Percentiles rank a stretch among this genome's conserved stretches.
These are phyloP conservation scores for Psilocybe azurescens DNA, from an alignment of 768 basidiomycete species.

Conservation along the genomic window DNA sequence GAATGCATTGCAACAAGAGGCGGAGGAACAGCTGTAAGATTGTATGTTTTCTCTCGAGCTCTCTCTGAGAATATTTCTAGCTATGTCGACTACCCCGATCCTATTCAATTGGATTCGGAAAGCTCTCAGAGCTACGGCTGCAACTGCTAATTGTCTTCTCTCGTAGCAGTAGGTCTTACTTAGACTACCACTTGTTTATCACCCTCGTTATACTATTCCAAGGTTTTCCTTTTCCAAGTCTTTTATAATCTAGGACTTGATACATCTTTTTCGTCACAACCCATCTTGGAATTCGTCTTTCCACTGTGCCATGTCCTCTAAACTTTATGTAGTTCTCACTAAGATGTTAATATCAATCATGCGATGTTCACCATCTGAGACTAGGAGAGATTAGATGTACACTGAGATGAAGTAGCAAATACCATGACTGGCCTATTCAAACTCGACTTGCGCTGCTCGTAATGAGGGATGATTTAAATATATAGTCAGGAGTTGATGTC, in stretches of 20 bases:
- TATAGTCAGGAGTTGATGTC: no score
- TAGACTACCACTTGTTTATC: constrained; percentile 8
- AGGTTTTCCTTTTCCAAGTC: constrained; percentile 4
- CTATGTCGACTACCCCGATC: constrained; percentile 98
- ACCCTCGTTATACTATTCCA: constrained; percentile 13
- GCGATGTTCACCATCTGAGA: background rate
- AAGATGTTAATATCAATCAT: background rate
- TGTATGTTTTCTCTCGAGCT: constrained; percentile 13
- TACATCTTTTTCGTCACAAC: constrained; percentile 10
- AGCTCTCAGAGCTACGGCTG: constrained; percentile 91
- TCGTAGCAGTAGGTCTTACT: constrained; percentile 6
- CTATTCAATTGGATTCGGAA: constrained; percentile 95
- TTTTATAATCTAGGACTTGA: constrained; percentile 18
- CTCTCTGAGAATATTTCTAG: constrained; percentile 46
- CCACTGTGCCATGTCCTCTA: constrained; percentile 3
- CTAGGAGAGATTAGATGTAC: no score
- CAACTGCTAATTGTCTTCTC: constrained; percentile 66
- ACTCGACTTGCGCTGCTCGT: no score
- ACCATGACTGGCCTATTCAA: no score
- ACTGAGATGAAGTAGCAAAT: no score
- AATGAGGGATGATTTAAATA: no score
- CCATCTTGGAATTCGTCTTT: constrained; percentile 9
- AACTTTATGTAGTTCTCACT: constrained; percentile 4
- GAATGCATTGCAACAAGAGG: constrained; percentile 97
- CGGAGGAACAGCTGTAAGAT: constrained; percentile 89